Evolutionary conservation across 2,329 filamentous ascomycete species (phyloP).

Genomic region (Arthroderma uncinatum): DNA sequence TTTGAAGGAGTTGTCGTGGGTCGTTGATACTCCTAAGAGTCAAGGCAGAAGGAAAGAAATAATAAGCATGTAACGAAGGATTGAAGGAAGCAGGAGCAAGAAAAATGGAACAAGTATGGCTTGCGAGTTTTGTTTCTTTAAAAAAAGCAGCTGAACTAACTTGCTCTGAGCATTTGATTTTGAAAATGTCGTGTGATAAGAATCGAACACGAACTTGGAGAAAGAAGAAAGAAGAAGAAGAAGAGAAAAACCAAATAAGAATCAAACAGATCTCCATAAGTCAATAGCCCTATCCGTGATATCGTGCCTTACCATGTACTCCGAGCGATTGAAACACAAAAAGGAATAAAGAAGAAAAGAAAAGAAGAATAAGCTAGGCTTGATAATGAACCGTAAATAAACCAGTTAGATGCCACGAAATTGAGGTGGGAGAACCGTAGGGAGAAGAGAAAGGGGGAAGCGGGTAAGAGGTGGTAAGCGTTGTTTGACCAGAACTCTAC

Average conservation of each 20-base stretch:
- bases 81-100: background rate
- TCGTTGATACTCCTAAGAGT: background rate
- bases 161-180: slow-evolving; percentile 8
- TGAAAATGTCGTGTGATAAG: slow-evolving; percentile 13
- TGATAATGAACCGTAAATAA: background rate
- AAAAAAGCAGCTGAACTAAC: slow-evolving; percentile 1
- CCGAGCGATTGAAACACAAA: slow-evolving; percentile 5
- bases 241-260: slow-evolving; percentile 3
- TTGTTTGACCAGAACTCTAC: slow-evolving; percentile 3
- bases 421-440: background rate
- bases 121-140: slow-evolving; percentile 2
- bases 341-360: slow-evolving; percentile 1
- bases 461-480: background rate
- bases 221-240: slow-evolving; percentile 8
- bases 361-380: background rate
- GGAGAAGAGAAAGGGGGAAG: background rate
- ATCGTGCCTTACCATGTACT: slow-evolving; percentile 12
- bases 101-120: background rate
- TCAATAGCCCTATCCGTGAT: slow-evolving; percentile 14
- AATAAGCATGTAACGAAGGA: background rate
- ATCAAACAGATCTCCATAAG: slow-evolving; percentile 10
- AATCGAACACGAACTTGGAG: slow-evolving; percentile 8
- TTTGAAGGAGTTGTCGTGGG: background rate
- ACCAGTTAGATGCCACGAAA: background rate
- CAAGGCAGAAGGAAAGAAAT: background rate